Percentiles rank a stretch among this genome's conserved stretches.
Conservation (phyloP, 2,329 filamentous ascomycete species). For the Fusarium sp. region DNA sequence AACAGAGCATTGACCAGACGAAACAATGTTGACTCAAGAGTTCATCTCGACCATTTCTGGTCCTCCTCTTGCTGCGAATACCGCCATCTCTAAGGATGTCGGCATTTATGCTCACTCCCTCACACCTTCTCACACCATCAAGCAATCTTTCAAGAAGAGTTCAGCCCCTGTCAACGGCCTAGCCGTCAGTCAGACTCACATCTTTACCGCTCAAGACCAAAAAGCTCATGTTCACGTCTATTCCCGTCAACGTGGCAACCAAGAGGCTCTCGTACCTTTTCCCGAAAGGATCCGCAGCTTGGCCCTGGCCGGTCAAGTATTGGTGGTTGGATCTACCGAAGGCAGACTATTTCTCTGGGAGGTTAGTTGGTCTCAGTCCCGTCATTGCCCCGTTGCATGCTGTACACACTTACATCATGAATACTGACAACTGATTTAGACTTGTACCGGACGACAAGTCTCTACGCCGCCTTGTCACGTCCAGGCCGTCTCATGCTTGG, state of each 20-base stretch:
- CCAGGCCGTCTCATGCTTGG: constrained; percentile 81
- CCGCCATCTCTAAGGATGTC: constrained; percentile 78
- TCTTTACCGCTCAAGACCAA: constrained; percentile 91
- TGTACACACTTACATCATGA: constrained; percentile 14
- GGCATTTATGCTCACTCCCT: constrained; percentile 88
- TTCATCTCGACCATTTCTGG: constrained; percentile 70
- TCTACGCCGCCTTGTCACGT: constrained; percentile 83
- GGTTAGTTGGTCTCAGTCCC: constrained; percentile 61
- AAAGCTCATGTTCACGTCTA: constrained; percentile 96
- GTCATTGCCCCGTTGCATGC: constrained; percentile 33
- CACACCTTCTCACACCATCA: constrained; percentile 80
- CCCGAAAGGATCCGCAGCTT: constrained; percentile 86
- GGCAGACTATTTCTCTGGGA: constrained; percentile 94
- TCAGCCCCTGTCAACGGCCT: constrained; percentile 82
- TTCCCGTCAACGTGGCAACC: constrained; percentile 82
- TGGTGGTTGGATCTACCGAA: constrained; percentile 84
- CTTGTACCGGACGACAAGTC: constrained; percentile 79
- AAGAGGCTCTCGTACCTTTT: constrained; percentile 90
- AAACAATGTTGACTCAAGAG: constrained; percentile 68
- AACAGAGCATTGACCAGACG: constrained; percentile 1
- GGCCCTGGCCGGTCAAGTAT: constrained; percentile 75
- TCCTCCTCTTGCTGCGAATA: constrained; percentile 69
- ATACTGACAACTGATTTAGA: constrained; percentile 58
- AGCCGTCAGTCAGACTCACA: constrained; percentile 81
- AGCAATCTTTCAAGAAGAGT: constrained; percentile 90